A percentile compares a stretch with the other conserved stretches of the same genome.
Evolutionary conservation across 768 basidiomycete species (phyloP).

Genomic region (Clathrus columnatus): DNA sequence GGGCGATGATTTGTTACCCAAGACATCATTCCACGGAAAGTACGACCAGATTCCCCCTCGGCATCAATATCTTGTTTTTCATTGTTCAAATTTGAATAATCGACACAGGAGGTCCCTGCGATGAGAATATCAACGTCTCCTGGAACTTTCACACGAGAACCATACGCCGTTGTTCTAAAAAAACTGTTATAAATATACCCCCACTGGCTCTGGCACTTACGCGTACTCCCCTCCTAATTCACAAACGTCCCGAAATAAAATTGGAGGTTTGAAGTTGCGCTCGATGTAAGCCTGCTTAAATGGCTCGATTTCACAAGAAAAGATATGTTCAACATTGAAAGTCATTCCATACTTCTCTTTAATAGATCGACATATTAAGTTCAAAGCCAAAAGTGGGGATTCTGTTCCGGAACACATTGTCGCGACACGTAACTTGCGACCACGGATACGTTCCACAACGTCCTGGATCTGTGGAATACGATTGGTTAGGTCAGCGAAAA

Average conservation of each 20-base stretch:
- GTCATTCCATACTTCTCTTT: conserved; percentile 53
- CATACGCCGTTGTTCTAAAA: conserved; percentile 83
- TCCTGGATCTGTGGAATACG: conserved; percentile 56
- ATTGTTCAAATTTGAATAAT: conserved; percentile 94
- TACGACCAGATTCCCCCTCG: conserved; percentile 87
- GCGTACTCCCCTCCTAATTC: conserved; percentile 75
- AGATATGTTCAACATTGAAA: conserved; percentile 81
- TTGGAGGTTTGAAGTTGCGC: conserved; percentile 86
- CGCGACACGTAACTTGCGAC: conserved; percentile 83
- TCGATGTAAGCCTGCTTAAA: conserved; percentile 98
- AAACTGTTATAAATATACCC: not conserved
- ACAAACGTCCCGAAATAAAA: conserved; percentile 90
- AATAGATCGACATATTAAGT: conserved; percentile 72
- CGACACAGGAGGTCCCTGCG: conserved; percentile 94
- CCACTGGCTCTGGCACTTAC: conserved; percentile 34
- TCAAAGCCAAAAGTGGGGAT: conserved; percentile 84
- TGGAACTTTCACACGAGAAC: conserved; percentile 74
- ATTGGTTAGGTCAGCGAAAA: conserved; percentile 68
- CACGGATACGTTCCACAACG: conserved; percentile 57
- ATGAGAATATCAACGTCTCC: conserved; percentile 86
- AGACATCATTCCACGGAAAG: conserved; percentile 90
- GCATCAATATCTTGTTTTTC: conserved; percentile 84
- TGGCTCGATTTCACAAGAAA: conserved; percentile 95
- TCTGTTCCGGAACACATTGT: conserved; percentile 99
- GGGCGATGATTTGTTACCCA: conserved; percentile 86